Percentiles rank a stretch among this genome's conserved stretches.
Evolutionary conservation across 2,329 filamentous ascomycete species (phyloP).

Genomic region (Leptodontidium sp.): DNA sequence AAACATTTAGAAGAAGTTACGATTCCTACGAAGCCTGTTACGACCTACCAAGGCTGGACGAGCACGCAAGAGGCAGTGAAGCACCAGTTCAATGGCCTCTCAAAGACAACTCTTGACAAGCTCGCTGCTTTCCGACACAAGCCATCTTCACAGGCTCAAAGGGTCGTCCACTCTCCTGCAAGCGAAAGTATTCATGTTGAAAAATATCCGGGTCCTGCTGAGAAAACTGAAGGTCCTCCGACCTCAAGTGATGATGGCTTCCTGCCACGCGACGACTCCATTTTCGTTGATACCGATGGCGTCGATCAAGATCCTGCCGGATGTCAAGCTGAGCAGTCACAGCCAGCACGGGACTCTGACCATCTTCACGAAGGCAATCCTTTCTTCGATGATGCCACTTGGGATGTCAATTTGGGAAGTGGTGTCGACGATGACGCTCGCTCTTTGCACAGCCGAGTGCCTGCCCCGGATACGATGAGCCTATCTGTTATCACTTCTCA

Average conservation of each 20-base stretch:
- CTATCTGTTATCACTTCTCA: not conserved
- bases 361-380: constrained; percentile 8
- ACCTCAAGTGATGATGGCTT: constrained; percentile 11
- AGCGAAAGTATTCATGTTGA: not conserved
- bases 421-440: not conserved
- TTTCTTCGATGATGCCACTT: constrained; percentile 32
- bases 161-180: not conserved
- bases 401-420: constrained; percentile 20
- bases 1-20: constrained; percentile 14
- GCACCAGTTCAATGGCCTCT: constrained; percentile 26
- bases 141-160: not conserved
- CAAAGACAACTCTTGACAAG: constrained; percentile 42
- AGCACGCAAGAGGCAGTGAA: constrained; percentile 43
- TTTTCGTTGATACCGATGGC: not conserved
- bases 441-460: not conserved
- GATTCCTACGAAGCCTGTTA: constrained; percentile 21
- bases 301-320: not conserved
- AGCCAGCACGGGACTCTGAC: constrained; percentile 14
- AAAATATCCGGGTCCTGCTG: not conserved
- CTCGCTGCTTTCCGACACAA: constrained; percentile 37
- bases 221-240: not conserved
- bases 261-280: not conserved
- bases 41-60: constrained; percentile 37
- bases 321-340: not conserved
- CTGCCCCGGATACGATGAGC: not conserved